Percentiles rank a stretch among this genome's conserved stretches.
Conservation (phyloP, 345 rosid genomes). For the Ceriops decandra region DNA sequence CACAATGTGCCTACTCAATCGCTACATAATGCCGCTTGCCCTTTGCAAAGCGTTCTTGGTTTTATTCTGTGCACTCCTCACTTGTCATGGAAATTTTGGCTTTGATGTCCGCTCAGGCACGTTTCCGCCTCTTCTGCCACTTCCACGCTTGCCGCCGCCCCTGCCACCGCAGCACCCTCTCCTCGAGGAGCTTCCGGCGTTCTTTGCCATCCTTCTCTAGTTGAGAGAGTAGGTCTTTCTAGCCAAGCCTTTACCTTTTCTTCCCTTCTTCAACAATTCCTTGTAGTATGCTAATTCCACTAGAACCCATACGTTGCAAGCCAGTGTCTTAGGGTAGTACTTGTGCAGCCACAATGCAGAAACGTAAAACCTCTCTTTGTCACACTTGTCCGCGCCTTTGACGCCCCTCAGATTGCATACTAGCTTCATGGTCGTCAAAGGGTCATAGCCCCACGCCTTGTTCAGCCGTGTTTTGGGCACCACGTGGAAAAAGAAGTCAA, state of each 20-base stretch:
- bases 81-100: too few species aligned
- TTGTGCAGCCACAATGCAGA: slow-evolving; percentile 59
- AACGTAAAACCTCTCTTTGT: slow-evolving; percentile 58
- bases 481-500: slow-evolving; percentile 56
- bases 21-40: slow-evolving; percentile 33
- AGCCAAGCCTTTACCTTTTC: too few species aligned
- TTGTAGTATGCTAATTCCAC: slow-evolving; percentile 51
- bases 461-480: slow-evolving; percentile 46
- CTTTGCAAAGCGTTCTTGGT: too few species aligned
- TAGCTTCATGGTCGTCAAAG: slow-evolving; percentile 52
- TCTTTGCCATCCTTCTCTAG: too few species aligned
- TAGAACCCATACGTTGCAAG: slow-evolving; percentile 38
- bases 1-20: slow-evolving; percentile 57
- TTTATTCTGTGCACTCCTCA: too few species aligned
- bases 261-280: slow-evolving; percentile 31
- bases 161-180: too few species aligned
- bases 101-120: too few species aligned
- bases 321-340: slow-evolving; percentile 55
- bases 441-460: slow-evolving; percentile 44
- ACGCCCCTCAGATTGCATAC: slow-evolving; percentile 63
- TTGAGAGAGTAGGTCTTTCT: not conserved
- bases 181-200: too few species aligned
- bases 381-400: slow-evolving; percentile 56
- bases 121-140: too few species aligned
- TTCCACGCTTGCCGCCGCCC: too few species aligned